Base-by-base conservation (phyloP, 1,139 yeast genomes). In the Hanseniaspora sp. region DNA sequence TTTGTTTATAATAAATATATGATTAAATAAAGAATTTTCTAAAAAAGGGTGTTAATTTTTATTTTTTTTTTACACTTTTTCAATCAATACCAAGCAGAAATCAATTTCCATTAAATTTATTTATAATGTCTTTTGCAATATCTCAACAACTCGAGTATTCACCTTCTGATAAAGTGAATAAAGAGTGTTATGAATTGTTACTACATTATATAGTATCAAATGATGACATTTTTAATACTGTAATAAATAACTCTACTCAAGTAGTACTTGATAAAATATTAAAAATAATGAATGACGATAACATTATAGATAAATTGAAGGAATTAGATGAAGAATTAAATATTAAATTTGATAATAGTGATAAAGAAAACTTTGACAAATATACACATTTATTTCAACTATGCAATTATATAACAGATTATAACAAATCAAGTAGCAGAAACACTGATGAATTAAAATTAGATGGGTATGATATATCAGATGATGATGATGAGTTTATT, bases 361-460 rank as follows among this genome's bases (percentile, higher is more conserved):
- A 51, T 33, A 51, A 44, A 45, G 30, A 38, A 38, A 39, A 44
- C 28, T 51, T 51, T 44, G 48, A 51, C 29, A 45, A 44, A 31
- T 51, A 51, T 35, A 45, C 35, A n/a, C 42, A 33, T 13, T 18
- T 51, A 13, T 45, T 38, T 15, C 54, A 51, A 29, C 29, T 51
- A 15, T 51, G 54, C 45, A 44, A 51, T 18, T 44, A 51, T 34
- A 44, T 51, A 15, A 23, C 48, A 15, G 54, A 51, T 33, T 51
- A 17, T 28, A 38, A 28, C 3, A 15, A 33, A 30, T 6, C 33
- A 33, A 18, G 13, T 15, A 11, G n/a, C n/a, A 12, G 11, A 5
- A 31, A 11, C 18, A 44, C n/a, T 12, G 17, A 45, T 8, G 40
- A 51, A n/a, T 8, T 15, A 5, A 29, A 51, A 29, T 8, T 7